Percentiles rank a stretch among this genome's conserved stretches.
phyloP scores from a whole-genome alignment of 106 monocot species.

The Acorus gramineus region DNA sequence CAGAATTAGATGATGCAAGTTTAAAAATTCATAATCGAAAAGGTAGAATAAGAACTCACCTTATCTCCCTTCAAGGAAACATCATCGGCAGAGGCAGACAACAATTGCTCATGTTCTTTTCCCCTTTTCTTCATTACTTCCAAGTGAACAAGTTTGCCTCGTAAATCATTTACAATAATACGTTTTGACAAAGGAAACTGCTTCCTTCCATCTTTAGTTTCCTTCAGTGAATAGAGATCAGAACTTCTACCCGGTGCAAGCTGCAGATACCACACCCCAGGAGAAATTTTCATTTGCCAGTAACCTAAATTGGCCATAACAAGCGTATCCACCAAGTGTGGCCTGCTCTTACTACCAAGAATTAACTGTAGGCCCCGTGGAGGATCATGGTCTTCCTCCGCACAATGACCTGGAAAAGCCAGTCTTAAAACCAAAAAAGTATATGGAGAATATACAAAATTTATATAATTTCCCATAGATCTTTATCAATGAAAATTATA shows the following conservation, averaged over 20 bases:
- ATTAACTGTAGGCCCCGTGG: slow-evolving; percentile 95
- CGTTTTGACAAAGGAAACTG: slow-evolving; percentile 29
- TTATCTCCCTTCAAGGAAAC: slow-evolving; percentile 21
- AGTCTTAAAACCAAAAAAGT: neutral
- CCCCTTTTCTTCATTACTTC: slow-evolving; percentile 70
- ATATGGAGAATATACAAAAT: too few species aligned
- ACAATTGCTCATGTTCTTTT: slow-evolving; percentile 76
- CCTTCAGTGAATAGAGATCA: slow-evolving; percentile 66
- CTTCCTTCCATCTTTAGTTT: slow-evolving; percentile 23
- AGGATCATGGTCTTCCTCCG: slow-evolving; percentile 89
- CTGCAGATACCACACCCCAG: slow-evolving; percentile 89
- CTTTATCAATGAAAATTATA: too few species aligned
- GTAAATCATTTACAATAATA: slow-evolving; percentile 73
- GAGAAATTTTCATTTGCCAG: slow-evolving; percentile 99
- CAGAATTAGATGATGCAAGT: too few species aligned
- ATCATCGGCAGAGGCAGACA: slow-evolving; percentile 48
- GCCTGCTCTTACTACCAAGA: slow-evolving; percentile 63
- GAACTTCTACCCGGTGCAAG: slow-evolving; percentile 90
- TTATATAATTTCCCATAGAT: too few species aligned
- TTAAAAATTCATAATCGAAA: too few species aligned
- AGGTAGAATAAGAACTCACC: neutral
- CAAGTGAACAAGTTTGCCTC: slow-evolving; percentile 79
- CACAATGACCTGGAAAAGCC: slow-evolving; percentile 66
- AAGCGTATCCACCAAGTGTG: slow-evolving; percentile 88
- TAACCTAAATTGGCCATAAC: slow-evolving; percentile 99